Base-by-base conservation (phyloP, 1,284 basidiomycete genomes). In the Lignosus rhinocerotis region DNA sequence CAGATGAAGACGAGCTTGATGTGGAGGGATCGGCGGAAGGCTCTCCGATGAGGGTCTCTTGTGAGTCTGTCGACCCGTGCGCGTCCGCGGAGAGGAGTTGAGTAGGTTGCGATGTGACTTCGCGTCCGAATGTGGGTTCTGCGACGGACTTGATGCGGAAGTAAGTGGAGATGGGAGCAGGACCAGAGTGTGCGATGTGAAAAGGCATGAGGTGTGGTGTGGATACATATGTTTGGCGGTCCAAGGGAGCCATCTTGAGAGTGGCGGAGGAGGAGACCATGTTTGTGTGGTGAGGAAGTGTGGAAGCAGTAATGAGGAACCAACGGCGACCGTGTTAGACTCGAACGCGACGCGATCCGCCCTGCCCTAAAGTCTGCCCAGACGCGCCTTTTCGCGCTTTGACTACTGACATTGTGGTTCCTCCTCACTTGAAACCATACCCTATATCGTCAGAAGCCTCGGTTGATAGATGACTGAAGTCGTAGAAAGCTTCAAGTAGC, bases 191-290 rank as follows among this genome's bases (percentile, higher is more conserved):
- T 3, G 79, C 73, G 56, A 93, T 85, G 63, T 88, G 84, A 65
- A 93, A 93, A 1, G 92, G 92, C 86, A 94, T 89, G 44, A 94
- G 80, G 67, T 86, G 80, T 2, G 88, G 86, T 2, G 74, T 70
- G 31, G 76, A 77, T 51, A 55, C 48, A 5, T 75, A 71, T 6
- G 80, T 67, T 2, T 63, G 51, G 6, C 30, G 36, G 8, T 66
- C 57, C 0, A 50, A 14, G 2, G 58, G 38, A 7, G 58, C 30
- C 7, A 70, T 55, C 19, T 56, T 59, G 6, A 66, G 25, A 8
- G 49, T 4, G 9, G 52, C n/a, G 14, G 54, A 6, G 7, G 33
- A 19, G 3, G 45, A 0, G 30, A 57, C 19, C 63, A 63, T 63
- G 16, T n/a, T 14, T 39, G 36, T 14, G 11, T n/a, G n/a, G 36